A percentile compares a stretch with the other conserved stretches of the same genome.
Conservation (phyloP, 306 rosid species). For the Glycyrrhiza uralensis region DNA sequence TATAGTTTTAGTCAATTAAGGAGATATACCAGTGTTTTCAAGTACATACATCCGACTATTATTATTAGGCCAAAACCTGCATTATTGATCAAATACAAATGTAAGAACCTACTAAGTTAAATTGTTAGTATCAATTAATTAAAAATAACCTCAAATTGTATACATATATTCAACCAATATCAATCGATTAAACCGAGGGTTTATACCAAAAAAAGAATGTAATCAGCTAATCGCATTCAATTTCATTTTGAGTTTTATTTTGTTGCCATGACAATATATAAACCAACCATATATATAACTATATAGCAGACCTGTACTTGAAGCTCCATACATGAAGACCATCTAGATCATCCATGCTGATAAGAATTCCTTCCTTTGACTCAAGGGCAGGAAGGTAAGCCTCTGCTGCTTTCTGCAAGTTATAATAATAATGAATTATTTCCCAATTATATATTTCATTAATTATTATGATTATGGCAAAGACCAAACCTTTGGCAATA, state of each 20-base stretch:
- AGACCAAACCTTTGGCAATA: conserved; percentile 78
- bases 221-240: not conserved
- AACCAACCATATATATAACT: not conserved
- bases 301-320: conserved; percentile 69
- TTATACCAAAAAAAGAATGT: too few species aligned
- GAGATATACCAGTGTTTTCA: conserved; percentile 78
- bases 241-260: not conserved
- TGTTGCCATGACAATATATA: not conserved
- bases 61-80: conserved; percentile 97
- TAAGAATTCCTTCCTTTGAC: conserved; percentile 75
- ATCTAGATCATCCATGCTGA: conserved; percentile 85
- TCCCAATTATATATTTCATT: not conserved
- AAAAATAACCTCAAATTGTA: not conserved
- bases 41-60: conserved; percentile 97
- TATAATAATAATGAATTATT: not conserved
- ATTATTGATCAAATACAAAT: conserved; percentile 1
- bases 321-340: conserved; percentile 90
- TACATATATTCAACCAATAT: not conserved
- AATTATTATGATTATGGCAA: too few species aligned
- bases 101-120: not conserved
- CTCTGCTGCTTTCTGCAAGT: conserved; percentile 83
- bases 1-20: not conserved
- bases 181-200: too few species aligned
- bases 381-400: conserved; percentile 78
- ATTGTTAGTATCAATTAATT: not conserved